Conservation (phyloP, 2,329 filamentous ascomycete genomes). For the Colletotrichum camelliae region DNA sequence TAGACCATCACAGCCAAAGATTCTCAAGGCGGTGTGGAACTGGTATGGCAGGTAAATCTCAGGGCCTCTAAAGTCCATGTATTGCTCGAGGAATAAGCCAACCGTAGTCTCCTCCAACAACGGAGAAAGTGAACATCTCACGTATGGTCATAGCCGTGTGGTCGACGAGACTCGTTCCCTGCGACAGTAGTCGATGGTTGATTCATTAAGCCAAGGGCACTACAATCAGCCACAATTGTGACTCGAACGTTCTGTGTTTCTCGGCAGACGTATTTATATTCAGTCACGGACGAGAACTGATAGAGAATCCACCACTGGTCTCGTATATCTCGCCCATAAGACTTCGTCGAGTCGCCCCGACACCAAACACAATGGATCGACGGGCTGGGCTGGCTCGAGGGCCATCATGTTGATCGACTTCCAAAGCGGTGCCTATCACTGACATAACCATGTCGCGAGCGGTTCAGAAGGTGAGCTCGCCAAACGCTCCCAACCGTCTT, state of each 20-base stretch:
- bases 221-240: not conserved
- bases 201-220: not conserved
- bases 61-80: not conserved
- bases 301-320: not conserved
- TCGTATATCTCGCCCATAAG: not conserved
- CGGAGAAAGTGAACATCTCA: not conserved
- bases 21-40: not conserved
- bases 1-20: not conserved
- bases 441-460: not conserved
- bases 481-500: not conserved
- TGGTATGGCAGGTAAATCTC: not conserved
- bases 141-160: not conserved
- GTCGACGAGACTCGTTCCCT: not conserved
- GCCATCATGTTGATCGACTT: accelerated
- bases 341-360: not conserved
- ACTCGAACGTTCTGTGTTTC: not conserved
- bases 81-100: not conserved
- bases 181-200: not conserved
- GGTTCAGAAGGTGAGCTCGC: not conserved
- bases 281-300: not conserved
- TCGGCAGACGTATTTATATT: not conserved
- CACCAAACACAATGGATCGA: not conserved
- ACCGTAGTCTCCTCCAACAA: not conserved
- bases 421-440: not conserved
- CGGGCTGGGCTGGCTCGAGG: not conserved